A percentile compares a stretch with the other conserved stretches of the same genome.
phyloP scores from a whole-genome alignment of 805 yeast genomes.

The Schwanniomyces polymorphus region DNA sequence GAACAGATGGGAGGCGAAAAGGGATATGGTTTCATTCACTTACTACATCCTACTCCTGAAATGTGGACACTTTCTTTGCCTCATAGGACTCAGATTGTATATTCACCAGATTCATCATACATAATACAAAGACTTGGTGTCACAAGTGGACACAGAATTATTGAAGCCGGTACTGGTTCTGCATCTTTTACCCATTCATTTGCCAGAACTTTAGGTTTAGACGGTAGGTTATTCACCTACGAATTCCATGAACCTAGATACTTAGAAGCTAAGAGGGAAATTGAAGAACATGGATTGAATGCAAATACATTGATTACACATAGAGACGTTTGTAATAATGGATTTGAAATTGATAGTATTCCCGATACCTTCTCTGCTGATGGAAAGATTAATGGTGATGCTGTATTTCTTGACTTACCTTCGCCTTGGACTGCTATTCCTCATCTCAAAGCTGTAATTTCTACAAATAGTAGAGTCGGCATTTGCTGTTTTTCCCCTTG shows the following conservation, averaged over 20 bases:
- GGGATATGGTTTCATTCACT: slow-evolving; percentile 83
- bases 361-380: slow-evolving; percentile 20
- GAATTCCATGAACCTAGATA: slow-evolving; percentile 90
- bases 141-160: slow-evolving; percentile 71
- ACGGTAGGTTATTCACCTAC: slow-evolving; percentile 74
- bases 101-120: slow-evolving; percentile 92
- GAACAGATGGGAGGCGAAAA: slow-evolving; percentile 75
- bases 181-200: slow-evolving; percentile 94
- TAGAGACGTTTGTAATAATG: slow-evolving; percentile 88
- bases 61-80: slow-evolving; percentile 95
- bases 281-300: slow-evolving; percentile 66
- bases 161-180: slow-evolving; percentile 98
- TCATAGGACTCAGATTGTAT: slow-evolving; percentile 96
- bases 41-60: slow-evolving; percentile 91
- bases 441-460: slow-evolving; percentile 60
- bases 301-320: slow-evolving; percentile 71
- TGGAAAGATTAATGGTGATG: slow-evolving; percentile 56
- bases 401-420: slow-evolving; percentile 88
- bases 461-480: slow-evolving; percentile 53
- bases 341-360: slow-evolving; percentile 57
- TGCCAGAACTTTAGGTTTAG: slow-evolving; percentile 67
- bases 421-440: slow-evolving; percentile 97
- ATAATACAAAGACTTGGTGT: slow-evolving; percentile 81
- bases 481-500: slow-evolving; percentile 98
- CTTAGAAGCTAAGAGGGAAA: slow-evolving; percentile 75